Evolutionary conservation across 805 yeast species (phyloP).

Genomic region (Millerago galiae): DNA sequence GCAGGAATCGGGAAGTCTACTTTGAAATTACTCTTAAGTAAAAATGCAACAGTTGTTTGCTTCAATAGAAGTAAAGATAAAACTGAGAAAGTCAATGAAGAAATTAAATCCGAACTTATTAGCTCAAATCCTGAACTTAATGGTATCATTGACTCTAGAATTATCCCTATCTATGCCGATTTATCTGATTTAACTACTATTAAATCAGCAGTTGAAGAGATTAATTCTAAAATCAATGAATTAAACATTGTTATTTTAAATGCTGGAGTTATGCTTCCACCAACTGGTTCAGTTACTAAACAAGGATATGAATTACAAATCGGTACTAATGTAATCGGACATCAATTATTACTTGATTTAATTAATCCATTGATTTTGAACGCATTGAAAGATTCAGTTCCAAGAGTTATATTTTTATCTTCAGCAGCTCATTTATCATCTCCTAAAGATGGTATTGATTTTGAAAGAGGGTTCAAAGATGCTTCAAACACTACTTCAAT

Average conservation of each 20-base stretch:
- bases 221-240: slow-evolving; percentile 19
- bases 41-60: slow-evolving; percentile 31
- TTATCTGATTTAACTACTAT: slow-evolving; percentile 36
- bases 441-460: slow-evolving; percentile 25
- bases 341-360: slow-evolving; percentile 36
- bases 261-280: slow-evolving; percentile 40
- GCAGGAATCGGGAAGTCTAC: slow-evolving; percentile 31
- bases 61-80: slow-evolving; percentile 31
- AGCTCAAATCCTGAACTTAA: slow-evolving; percentile 8
- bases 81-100: slow-evolving; percentile 24
- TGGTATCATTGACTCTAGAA: slow-evolving; percentile 13
- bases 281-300: slow-evolving; percentile 28
- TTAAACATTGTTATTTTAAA: slow-evolving; percentile 36
- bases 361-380: slow-evolving; percentile 32
- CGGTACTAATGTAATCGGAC: slow-evolving; percentile 42
- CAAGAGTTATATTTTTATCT: slow-evolving; percentile 41
- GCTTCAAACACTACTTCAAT: slow-evolving; percentile 6
- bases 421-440: slow-evolving; percentile 33
- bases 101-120: slow-evolving; percentile 22
- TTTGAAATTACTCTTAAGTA: slow-evolving; percentile 25
- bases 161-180: slow-evolving; percentile 26
- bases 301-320: slow-evolving; percentile 42
- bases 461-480: slow-evolving; percentile 27
- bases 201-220: slow-evolving; percentile 29
- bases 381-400: slow-evolving; percentile 22